phyloP scores from a whole-genome alignment of 23 red algal genomes.

The Gracilaria domingensis region DNA sequence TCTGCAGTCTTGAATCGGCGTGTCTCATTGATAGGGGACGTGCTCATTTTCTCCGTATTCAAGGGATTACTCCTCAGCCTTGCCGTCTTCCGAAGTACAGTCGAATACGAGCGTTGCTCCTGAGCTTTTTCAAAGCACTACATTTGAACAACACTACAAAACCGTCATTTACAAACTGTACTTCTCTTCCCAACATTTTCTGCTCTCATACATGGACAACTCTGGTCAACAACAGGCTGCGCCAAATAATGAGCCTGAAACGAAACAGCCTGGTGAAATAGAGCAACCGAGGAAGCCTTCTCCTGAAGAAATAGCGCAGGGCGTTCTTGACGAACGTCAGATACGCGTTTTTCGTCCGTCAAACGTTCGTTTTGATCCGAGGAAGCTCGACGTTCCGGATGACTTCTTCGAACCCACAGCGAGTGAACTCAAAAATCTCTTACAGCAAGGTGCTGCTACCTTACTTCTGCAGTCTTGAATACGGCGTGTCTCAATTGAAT shows the following conservation, averaged over 20 bases:
- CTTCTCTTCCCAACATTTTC: background rate
- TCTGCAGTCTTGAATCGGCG: no score
- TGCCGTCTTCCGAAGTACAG: no score
- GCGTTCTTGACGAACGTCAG: conserved; percentile 31
- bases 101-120: no score
- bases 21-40: no score
- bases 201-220: background rate
- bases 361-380: conserved; percentile 28
- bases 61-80: no score
- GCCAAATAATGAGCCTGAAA: background rate
- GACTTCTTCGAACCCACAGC: conserved; percentile 70
- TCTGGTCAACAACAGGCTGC: background rate
- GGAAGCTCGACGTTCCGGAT: conserved; percentile 59
- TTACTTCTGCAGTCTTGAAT: no score
- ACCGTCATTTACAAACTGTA: background rate
- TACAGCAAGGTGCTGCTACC: conserved; percentile 24
- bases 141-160: background rate
- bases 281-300: conserved; percentile 8
- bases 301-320: conserved; percentile 46
- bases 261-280: background rate
- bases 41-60: no score
- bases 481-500: no score
- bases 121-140: background rate
- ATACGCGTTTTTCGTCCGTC: conserved; percentile 63
- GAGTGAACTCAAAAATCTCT: conserved; percentile 24